Evolutionary conservation across 345 rosid species (phyloP).

Genomic region (Gossypium australe): DNA sequence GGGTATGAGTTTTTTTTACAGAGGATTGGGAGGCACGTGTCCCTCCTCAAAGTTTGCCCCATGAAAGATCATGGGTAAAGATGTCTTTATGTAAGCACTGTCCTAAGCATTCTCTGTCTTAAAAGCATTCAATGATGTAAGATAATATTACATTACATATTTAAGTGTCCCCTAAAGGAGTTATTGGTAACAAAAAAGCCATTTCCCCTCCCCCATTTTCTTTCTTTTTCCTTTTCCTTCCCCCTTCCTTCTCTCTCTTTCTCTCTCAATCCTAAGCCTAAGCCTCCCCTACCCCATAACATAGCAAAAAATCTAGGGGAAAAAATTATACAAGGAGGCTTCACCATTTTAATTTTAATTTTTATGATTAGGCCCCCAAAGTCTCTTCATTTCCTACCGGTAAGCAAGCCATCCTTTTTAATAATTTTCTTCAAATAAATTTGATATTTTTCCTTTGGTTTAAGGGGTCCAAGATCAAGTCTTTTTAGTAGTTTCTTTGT

Average conservation of each 20-base stretch:
- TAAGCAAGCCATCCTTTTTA: conserved; percentile 10
- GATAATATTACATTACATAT: conserved; percentile 22
- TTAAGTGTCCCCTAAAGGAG: conserved; percentile 39
- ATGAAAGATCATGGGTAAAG: conserved; percentile 18
- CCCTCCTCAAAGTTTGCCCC: conserved; percentile 23
- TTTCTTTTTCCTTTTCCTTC: not conserved
- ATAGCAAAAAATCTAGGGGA: not conserved
- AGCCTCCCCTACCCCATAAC: conserved; percentile 10
- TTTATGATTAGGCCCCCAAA: not conserved
- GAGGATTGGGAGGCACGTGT: conserved; percentile 34
- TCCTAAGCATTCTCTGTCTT: conserved; percentile 10
- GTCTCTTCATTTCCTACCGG: conserved; percentile 31
- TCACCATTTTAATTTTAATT: not conserved
- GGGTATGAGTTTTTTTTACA: conserved; percentile 19
- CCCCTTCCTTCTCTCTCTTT: not conserved
- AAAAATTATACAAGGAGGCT: not conserved
- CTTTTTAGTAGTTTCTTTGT: not conserved
- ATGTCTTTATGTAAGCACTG: conserved; percentile 24
- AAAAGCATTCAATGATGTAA: conserved; percentile 18
- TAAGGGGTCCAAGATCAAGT: not conserved
- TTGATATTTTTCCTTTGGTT: not conserved
- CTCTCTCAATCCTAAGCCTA: not conserved
- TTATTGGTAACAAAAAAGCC: conserved; percentile 10
- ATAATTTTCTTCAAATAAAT: not conserved
- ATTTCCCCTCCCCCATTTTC: not conserved